Evolutionary conservation across 169 alveolate genomes (phyloP), one percentile per base, ranked within the genome.

Genomic region (Cryptosporidium sp.): DNA sequence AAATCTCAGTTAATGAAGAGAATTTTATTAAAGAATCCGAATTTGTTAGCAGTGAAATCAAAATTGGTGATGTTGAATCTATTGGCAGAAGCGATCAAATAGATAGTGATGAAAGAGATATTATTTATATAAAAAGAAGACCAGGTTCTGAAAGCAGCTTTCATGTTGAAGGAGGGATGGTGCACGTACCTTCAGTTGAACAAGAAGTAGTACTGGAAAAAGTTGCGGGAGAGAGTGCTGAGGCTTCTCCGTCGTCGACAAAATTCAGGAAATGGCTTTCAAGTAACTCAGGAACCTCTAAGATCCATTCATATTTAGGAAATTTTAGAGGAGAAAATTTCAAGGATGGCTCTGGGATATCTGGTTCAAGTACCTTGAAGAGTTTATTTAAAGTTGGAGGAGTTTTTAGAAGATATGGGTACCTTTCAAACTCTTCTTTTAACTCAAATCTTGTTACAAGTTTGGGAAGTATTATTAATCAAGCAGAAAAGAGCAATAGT

Each of bases 361-460:
- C 68, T 21, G 35, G 70, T 73, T 52, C 86, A 12, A 73, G 12
- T 35, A 18, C 86, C 0, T 33, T 73, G 33, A 73, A 29, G 53
- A 31, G 37, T 48, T 56, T 73, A 29, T 52, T 73, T 37, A 73
- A 31, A 35, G 71, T 70, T n/a, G 51, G 72, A 31, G 72, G 72
- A 29, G 72, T 65, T 26, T 53, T 73, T 23, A 26, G 62, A 21
- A 73, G 53, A 58, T 33, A 26, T 10, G 37, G 60, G 2, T 53
- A 37, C 39, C 52, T 53, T 35, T 56, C 86, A 9, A 53, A 23
- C 37, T 53, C 39, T 23, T 73, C 86, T 14, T 73, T 73, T 60
- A 73, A 73, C 56, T 73, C 86, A 6, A 73, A 42, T 60, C 29
- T 73, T 18, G 42, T 73, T n/a, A 33, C 62, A 42, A 73, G 86